Evolutionary conservation across 805 yeast species (phyloP).

Genomic region (Yarrowia alimentaria): DNA sequence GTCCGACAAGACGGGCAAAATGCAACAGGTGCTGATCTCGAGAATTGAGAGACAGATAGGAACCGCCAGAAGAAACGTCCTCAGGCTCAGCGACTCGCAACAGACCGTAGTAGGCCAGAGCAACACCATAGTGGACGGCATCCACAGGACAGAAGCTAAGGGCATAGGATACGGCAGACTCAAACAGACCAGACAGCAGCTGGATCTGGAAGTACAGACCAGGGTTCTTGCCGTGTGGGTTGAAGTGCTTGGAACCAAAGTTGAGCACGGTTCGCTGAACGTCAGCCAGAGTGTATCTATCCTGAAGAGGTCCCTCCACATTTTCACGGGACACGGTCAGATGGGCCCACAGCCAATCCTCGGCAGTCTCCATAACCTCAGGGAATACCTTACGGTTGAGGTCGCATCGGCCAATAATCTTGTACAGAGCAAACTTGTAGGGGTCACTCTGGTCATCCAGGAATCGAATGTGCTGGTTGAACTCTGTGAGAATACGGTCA

Average conservation of each 20-base stretch:
- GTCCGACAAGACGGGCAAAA: conserved; percentile 67
- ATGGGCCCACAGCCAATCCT: conserved; percentile 97
- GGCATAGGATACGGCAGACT: conserved; percentile 68
- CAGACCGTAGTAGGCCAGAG: conserved; percentile 69
- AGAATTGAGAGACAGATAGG: conserved; percentile 38
- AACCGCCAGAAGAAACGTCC: conserved; percentile 40
- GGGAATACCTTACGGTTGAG: conserved; percentile 61
- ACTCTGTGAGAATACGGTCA: conserved; percentile 72
- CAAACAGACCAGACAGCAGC: conserved; percentile 75
- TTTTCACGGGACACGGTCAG: conserved; percentile 67
- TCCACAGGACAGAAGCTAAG: conserved; percentile 70
- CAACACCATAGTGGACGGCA: conserved; percentile 86
- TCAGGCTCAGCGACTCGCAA: conserved; percentile 48
- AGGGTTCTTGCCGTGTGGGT: conserved; percentile 56
- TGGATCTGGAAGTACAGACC: conserved; percentile 73
- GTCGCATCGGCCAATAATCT: conserved; percentile 88
- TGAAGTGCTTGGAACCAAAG: conserved; percentile 71
- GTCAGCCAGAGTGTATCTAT: conserved; percentile 68
- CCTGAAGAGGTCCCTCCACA: conserved; percentile 53
- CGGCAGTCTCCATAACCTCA: conserved; percentile 75
- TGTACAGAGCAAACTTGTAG: conserved; percentile 83
- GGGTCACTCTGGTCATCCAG: conserved; percentile 74
- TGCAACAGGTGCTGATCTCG: conserved; percentile 43
- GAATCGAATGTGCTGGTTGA: conserved; percentile 75
- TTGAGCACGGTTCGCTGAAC: conserved; percentile 69